Evolutionary conservation across 2,329 filamentous ascomycete species (phyloP), one percentile per base, ranked within the genome.

Genomic region (Monilinia laxa): DNA sequence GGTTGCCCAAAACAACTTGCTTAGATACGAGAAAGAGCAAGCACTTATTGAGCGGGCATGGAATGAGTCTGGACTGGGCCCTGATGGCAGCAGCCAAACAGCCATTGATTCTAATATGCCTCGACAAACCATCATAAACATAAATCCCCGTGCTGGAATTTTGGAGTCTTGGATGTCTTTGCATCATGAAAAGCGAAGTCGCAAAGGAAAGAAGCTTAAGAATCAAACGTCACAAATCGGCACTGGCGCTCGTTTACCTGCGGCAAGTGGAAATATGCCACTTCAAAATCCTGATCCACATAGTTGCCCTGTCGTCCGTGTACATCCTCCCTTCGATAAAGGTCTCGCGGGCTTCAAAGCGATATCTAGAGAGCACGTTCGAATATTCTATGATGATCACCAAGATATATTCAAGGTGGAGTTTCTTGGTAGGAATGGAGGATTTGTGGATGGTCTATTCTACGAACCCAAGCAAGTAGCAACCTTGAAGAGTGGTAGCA

Each of bases 301-400:
- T 68, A 83, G 87, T 67, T 85, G 87, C 65, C 87, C 88, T 3
- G 83, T 91, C 67, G 83, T 93, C 59, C 86, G 86, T 45, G 91
- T 93, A 55, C 90, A 93, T 76, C 90, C 90, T 4, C 87, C 86
- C 0, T 84, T 84, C 2, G 84, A 84, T 6, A 81, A 85, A 59
- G 85, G 86, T 68, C 84, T 86, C 3, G 81, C 77, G 68, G 86
- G 84, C 69, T 91, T 90, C 62, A 90, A 90, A 74, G 85, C 84
- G 62, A 93, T 93, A 65, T 93, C 90, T 4, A 82, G 90, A 68
- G 81, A 89, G 71, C 91, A 94, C 76, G 80, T 91, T 59, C 88
- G 87, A 73, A 91, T 94, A 71, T 81, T 84, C 57, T 93, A 88
- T 78, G 90, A 90, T 73, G 81, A 84, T 69, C 80, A 85, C 16